phyloP scores from a whole-genome alignment of 352 stramenopile genomes.

The Peronospora destructor region DNA sequence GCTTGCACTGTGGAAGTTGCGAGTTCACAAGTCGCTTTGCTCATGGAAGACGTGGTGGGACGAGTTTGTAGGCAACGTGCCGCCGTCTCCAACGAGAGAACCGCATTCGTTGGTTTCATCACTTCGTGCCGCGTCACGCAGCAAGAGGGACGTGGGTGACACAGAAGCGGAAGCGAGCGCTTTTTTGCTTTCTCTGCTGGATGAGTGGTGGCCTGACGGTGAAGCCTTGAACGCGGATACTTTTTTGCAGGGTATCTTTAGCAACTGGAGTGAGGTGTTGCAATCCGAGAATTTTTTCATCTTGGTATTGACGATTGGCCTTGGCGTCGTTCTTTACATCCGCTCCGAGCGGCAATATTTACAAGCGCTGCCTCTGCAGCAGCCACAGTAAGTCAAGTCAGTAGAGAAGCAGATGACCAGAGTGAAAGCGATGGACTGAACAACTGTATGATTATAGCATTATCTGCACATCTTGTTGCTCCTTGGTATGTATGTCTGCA shows the following conservation, averaged over 20 bases:
- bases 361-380: slow-evolving; percentile 22
- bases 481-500: not conserved
- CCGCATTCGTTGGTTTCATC: not conserved
- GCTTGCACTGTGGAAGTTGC: slow-evolving; percentile 80
- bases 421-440: slow-evolving; percentile 8
- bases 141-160: not conserved
- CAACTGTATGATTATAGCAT: slow-evolving; percentile 34
- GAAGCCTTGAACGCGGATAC: slow-evolving; percentile 10
- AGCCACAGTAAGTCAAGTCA: slow-evolving; percentile 18
- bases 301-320: slow-evolving; percentile 45
- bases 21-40: slow-evolving; percentile 43
- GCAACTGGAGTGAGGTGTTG: slow-evolving; percentile 37
- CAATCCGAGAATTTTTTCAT: slow-evolving; percentile 68
- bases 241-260: slow-evolving; percentile 11
- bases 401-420: slow-evolving; percentile 12
- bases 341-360: slow-evolving; percentile 63
- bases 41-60: slow-evolving; percentile 60
- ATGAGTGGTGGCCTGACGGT: slow-evolving; percentile 30
- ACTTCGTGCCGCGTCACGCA: not conserved
- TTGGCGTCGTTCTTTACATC: slow-evolving; percentile 70
- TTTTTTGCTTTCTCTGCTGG: slow-evolving; percentile 27
- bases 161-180: slow-evolving; percentile 1
- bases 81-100: slow-evolving; percentile 14
- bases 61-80: slow-evolving; percentile 46
- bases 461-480: slow-evolving; percentile 1